These are phyloP conservation scores for Mucuna pruriens DNA, from an alignment of 306 rosid species.

Conservation along the genomic window DNA sequence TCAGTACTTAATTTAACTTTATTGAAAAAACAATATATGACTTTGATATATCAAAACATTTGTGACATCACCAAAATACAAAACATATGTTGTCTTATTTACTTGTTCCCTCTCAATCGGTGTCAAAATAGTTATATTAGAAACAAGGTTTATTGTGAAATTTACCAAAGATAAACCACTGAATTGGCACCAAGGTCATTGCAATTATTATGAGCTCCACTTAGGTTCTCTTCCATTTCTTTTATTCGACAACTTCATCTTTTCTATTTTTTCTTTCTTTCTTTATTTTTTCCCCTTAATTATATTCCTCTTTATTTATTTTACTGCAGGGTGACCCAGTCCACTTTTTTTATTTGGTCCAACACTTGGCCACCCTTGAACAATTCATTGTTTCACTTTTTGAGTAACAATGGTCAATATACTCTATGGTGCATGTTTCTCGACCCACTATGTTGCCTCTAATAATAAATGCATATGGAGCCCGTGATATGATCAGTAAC, in stretches of 20 bases:
- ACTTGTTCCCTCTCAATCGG: neutral
- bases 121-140: neutral
- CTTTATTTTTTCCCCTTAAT: neutral
- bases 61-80: neutral
- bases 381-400: neutral
- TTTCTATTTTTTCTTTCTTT: neutral
- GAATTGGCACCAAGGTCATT: neutral
- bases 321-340: neutral
- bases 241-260: neutral
- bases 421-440: neutral
- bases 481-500: neutral
- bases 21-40: neutral
- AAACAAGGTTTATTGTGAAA: neutral
- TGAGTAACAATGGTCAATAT: neutral
- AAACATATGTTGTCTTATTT: neutral
- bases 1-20: neutral
- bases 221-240: neutral
- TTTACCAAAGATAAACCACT: neutral
- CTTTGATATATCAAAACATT: neutral
- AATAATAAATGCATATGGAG: constrained; percentile 30
- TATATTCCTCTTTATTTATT: neutral
- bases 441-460: neutral
- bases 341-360: neutral
- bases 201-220: neutral
- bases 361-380: neutral